These are phyloP conservation scores for Pseudomonodictys pantanalensis DNA, from an alignment of 495 filamentous ascomycete genomes.

Conservation along the genomic window DNA sequence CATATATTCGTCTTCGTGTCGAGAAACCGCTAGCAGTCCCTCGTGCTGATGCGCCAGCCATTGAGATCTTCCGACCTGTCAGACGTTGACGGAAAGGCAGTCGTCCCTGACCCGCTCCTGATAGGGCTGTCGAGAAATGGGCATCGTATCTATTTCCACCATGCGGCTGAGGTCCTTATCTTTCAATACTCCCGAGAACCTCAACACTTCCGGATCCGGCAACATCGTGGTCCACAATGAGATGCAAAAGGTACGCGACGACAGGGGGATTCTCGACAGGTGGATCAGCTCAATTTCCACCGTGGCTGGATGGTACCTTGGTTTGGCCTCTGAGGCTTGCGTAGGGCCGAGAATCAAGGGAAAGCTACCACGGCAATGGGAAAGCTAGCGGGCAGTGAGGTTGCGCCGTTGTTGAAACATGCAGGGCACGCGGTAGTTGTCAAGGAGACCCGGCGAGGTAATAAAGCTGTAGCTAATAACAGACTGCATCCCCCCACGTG, in stretches of 20 bases:
- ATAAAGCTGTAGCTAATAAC: background rate
- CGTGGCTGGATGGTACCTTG: background rate
- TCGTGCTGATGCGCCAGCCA: constrained; percentile 55
- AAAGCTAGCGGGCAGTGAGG: too few species aligned
- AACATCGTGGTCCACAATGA: too few species aligned
- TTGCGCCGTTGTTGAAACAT: too few species aligned
- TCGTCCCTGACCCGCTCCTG: background rate
- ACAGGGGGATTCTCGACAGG: background rate
- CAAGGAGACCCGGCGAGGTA: background rate
- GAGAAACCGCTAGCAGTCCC: constrained; percentile 60
- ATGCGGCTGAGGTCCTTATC: background rate
- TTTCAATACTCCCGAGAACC: background rate
- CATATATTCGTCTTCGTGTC: constrained; percentile 48
- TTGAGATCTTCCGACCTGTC: constrained; percentile 45
- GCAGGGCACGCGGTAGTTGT: background rate
- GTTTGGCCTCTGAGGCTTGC: too few species aligned
- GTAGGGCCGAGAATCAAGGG: too few species aligned
- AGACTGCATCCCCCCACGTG: constrained; percentile 23
- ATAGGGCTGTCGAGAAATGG: background rate
- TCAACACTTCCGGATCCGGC: too few species aligned
- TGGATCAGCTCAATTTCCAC: background rate
- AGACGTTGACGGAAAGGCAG: background rate
- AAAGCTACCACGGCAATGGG: too few species aligned
- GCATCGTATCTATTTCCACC: background rate
- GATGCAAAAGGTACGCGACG: background rate